Evolutionary conservation across 2,329 filamentous ascomycete genomes (phyloP), one percentile per base, ranked within the genome.

Genomic region (Cladophialophora yegresii): DNA sequence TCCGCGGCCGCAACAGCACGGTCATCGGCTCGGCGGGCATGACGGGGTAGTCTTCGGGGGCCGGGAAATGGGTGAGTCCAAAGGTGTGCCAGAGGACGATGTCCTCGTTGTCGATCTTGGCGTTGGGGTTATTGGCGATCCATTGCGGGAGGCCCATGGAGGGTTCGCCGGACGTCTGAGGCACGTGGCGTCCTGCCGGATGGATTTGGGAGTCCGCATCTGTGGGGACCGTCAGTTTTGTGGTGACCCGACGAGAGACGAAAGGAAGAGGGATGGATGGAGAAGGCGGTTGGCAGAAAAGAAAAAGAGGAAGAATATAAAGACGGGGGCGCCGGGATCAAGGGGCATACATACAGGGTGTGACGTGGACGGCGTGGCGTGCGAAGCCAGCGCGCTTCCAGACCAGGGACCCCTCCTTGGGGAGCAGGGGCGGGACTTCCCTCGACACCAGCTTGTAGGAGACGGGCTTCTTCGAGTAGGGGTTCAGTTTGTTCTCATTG

Each of bases 11-110:
- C 47, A 96, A 81, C 40, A 96, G 82, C 70, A 96, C 80, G 1
- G 87, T 91, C 84, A 96, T 93, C 0, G 91, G 90, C 80, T 93
- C 90, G 0, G 86, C 89, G 0, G 92, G 92, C 92, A 96, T 96
- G 71, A 96, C 83, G 32, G 93, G 93, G 80, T 91, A 96, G 77
- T 96, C 93, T 75, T 97, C 93, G 0, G 92, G 92, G 0, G 90
- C 81, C 0, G 93, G 92, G 81, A 96, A 93, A 75, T 96, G 93
- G 0, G 89, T 93, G 40, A 96, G 82, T 40, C 93, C 93, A 73
- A 96, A 97, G 0, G 92, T 96, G 78, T 96, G 92, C 92, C 92
- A 97, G 16, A 96, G 84, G 1, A 97, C 92, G 32, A 96, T 80
- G 74, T 97, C 91, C 0, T 87, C 90, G 80, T 96, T 89, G 61